Conservation (phyloP, 169 alveolate species). For the Cryptosporidium viatorum region DNA sequence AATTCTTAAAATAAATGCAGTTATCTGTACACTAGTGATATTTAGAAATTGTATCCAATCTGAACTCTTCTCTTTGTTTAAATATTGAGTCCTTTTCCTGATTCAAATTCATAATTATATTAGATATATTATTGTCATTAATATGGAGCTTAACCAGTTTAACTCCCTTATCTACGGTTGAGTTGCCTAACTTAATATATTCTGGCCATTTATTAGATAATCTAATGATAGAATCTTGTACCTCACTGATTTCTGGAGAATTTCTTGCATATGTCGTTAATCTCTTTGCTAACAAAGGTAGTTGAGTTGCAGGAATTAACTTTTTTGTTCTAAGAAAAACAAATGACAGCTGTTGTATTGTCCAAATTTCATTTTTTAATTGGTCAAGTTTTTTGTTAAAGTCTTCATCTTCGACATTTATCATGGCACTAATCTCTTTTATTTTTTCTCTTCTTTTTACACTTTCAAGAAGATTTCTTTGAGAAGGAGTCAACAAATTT, state of each 20-base stretch:
- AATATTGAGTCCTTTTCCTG: conserved; percentile 39
- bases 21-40: neutral
- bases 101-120: conserved; percentile 11
- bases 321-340: conserved; percentile 21
- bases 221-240: conserved; percentile 29
- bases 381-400: conserved; percentile 34
- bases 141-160: conserved; percentile 45
- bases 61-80: conserved; percentile 51
- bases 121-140: conserved; percentile 8
- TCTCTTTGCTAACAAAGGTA: conserved; percentile 44
- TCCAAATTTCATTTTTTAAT: conserved; percentile 43
- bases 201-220: conserved; percentile 54
- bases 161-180: conserved; percentile 39
- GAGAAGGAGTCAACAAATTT: conserved; percentile 63
- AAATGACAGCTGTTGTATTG: conserved; percentile 46
- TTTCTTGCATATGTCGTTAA: conserved; percentile 63
- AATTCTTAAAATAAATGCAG: neutral
- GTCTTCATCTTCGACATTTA: conserved; percentile 41
- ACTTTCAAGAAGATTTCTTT: conserved; percentile 25
- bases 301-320: conserved; percentile 54
- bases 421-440: conserved; percentile 33
- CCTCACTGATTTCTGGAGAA: conserved; percentile 18
- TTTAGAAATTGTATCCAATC: conserved; percentile 37
- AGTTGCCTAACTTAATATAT: conserved; percentile 37
- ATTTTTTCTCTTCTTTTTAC: conserved; percentile 58